These are phyloP conservation scores for Magnusiomyces ingens DNA, from an alignment of 1,139 yeast species.

Conservation along the genomic window DNA sequence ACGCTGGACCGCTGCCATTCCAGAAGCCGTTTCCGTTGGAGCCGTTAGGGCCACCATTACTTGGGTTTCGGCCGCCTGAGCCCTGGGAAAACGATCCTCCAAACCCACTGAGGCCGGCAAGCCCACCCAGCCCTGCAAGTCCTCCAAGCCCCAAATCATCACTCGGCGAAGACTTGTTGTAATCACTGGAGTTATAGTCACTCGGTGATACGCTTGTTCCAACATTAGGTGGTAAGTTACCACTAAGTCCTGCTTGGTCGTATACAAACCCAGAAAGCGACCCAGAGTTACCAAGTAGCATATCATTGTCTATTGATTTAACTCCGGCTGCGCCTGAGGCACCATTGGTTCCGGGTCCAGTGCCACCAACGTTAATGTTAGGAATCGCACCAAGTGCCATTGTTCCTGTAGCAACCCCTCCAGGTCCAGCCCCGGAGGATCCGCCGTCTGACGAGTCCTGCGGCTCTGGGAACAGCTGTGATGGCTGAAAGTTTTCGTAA, in stretches of 20 bases:
- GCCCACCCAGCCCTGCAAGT: too few species aligned
- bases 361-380: too few species aligned
- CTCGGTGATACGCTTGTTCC: background rate
- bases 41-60: background rate
- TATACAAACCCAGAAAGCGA: slow-evolving; percentile 1
- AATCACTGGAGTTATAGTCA: slow-evolving; percentile 1
- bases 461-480: slow-evolving; percentile 34
- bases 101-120: too few species aligned
- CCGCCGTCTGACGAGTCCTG: slow-evolving; percentile 8
- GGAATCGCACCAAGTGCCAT: too few species aligned
- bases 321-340: background rate
- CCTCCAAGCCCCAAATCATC: background rate
- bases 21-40: background rate
- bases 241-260: background rate
- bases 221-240: background rate
- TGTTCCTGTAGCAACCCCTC: too few species aligned
- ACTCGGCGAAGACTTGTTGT: slow-evolving; percentile 1
- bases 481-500: slow-evolving; percentile 34
- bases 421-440: background rate
- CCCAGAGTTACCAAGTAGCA: background rate
- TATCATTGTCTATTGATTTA: background rate
- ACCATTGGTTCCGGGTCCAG: too few species aligned
- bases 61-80: background rate
- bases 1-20: background rate
- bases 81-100: too few species aligned